Conservation (phyloP, 1,139 yeast genomes). For the Meyerozyma sp. region DNA sequence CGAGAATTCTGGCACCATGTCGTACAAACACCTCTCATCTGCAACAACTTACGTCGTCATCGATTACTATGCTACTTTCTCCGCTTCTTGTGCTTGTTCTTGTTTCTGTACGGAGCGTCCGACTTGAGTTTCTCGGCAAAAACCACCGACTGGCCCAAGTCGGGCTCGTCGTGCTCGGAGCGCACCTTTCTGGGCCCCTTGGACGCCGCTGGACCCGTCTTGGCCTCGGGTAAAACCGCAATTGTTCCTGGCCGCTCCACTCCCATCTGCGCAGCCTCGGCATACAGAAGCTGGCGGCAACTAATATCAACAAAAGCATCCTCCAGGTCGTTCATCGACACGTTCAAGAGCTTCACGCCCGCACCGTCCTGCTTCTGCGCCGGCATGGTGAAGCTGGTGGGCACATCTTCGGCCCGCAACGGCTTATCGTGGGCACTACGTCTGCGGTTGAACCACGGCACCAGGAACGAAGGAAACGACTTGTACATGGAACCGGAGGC, state of each 20-base stretch:
- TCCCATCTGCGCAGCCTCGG: constrained; percentile 31
- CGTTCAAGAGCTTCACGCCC: constrained; percentile 20
- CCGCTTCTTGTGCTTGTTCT: background rate
- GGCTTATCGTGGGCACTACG: constrained; percentile 1
- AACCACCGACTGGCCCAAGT: background rate
- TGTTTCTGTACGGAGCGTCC: background rate
- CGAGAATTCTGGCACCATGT: background rate
- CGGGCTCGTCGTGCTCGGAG: background rate
- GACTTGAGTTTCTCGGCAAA: constrained; percentile 1
- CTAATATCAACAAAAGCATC: constrained; percentile 36
- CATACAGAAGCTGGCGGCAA: constrained; percentile 34
- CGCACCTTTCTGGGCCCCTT: background rate
- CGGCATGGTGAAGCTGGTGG: constrained; percentile 25
- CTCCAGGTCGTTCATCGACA: constrained; percentile 29
- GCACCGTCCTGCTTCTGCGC: constrained; percentile 16
- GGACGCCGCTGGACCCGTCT: background rate
- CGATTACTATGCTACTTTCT: background rate
- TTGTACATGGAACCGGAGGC: constrained; percentile 14
- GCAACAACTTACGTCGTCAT: background rate
- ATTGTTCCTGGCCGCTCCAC: background rate
- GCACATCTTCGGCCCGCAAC: constrained; percentile 15
- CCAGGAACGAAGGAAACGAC: constrained; percentile 9
- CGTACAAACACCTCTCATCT: background rate
- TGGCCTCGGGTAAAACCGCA: background rate
- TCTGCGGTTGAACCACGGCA: constrained; percentile 15